Base-by-base conservation (phyloP, 2,329 filamentous ascomycete genomes). In the Diatrype stigma region DNA sequence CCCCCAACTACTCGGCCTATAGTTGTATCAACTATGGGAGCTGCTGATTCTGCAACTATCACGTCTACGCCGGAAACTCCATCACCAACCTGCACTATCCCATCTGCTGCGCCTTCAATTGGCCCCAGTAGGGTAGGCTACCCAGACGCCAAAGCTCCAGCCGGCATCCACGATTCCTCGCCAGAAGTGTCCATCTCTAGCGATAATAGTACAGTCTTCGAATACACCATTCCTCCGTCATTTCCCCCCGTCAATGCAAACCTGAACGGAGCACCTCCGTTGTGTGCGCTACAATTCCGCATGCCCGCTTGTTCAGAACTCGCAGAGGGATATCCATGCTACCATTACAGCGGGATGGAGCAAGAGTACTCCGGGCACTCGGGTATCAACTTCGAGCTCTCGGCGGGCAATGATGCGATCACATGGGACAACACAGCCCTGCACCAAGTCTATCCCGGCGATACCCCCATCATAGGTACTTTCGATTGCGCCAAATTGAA, bases 241-340 rank as follows among this genome's bases (percentile, higher is more conserved):
- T 63, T 65, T 26, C 32, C 57, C 22, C 38, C 51, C 6, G 26
- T 48, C 10, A 42, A 49, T 19, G 10, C 46, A 2, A 35, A 21
- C 8, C 46, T 50, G 17, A 47, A 51, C 42, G 38, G 45, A 8
- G 44, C 51, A 7, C 26, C 49, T 16, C 38, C 55, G 2, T 46
- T 60, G 11, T 68, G 65, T 45, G 65, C 63, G 10, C 59, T 68
- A 7, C 59, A 68, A 47, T 68, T 68, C 52, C 62, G 65, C 47
- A 60, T 68, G 55, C 65, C 65, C 2, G 54, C 57, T 44, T 68
- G 65, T 50, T 55, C 54, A 19, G 47, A 55, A 28, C 61, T 68
- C 12, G 60, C 64, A 4, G 21, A 56, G 19, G 65, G 58, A 28
- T 68, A 68, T 49, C 65, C 65, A 16, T 68, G 65, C 54, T 68